Evolutionary conservation across 2,329 filamentous ascomycete species (phyloP).

Genomic region (Huntiella omanensis): DNA sequence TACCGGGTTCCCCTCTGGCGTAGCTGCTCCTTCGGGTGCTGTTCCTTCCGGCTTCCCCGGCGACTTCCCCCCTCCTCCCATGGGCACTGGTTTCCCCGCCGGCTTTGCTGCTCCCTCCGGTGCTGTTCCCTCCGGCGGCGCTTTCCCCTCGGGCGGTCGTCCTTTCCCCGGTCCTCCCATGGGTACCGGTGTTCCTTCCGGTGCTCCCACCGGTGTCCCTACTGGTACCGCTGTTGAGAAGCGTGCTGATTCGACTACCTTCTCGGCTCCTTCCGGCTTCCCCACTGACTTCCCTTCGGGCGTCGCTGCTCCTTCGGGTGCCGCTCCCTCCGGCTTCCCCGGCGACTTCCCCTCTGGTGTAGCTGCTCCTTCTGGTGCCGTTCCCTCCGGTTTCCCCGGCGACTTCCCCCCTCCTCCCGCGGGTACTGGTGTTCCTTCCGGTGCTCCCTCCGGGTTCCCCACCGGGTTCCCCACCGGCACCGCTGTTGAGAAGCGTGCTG

Average conservation of each 20-base stretch:
- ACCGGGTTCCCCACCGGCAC: neutral
- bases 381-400: neutral
- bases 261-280: neutral
- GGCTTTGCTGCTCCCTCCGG: neutral
- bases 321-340: neutral
- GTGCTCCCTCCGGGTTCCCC: neutral
- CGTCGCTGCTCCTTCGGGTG: neutral
- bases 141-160: no score
- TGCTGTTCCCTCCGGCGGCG: no score
- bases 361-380: neutral
- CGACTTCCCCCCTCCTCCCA: neutral
- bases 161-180: no score
- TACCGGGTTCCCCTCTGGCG: neutral
- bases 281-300: neutral
- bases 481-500: neutral
- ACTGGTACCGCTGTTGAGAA: neutral
- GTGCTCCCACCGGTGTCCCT: neutral
- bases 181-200: neutral
- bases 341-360: neutral
- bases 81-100: neutral
- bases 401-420: neutral
- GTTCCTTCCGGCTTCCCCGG: neutral
- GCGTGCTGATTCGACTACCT: neutral
- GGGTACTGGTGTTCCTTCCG: constrained; percentile 1
- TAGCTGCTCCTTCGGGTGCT: neutral